Evolutionary conservation across 495 filamentous ascomycete genomes (phyloP).

Genomic region (Annulohypoxylon nitens): DNA sequence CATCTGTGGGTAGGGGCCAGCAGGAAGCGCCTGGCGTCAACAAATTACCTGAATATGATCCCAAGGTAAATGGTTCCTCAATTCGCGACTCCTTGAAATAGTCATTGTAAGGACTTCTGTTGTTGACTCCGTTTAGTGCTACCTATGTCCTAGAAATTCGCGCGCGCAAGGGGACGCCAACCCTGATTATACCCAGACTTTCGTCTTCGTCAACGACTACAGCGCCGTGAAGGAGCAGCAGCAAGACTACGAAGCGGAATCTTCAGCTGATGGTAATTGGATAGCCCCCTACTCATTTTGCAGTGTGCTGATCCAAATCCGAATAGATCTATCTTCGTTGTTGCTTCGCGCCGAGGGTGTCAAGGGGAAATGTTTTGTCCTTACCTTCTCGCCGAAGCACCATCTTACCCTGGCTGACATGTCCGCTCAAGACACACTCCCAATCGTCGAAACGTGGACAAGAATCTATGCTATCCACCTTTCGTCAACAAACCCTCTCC

Average conservation of each 20-base stretch:
- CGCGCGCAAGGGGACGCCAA: constrained; percentile 92
- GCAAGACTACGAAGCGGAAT: constrained; percentile 60
- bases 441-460: constrained; percentile 87
- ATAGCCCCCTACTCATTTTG: not conserved
- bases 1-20: constrained; percentile 73
- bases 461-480: constrained; percentile 87
- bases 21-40: constrained; percentile 86
- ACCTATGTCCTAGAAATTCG: constrained; percentile 94
- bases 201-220: constrained; percentile 98
- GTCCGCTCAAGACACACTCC: constrained; percentile 73
- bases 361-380: constrained; percentile 96
- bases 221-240: constrained; percentile 97
- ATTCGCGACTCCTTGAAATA: not conserved
- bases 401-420: constrained; percentile 94
- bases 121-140: constrained; percentile 69
- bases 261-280: constrained; percentile 50
- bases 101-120: not conserved
- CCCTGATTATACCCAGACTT: constrained; percentile 86
- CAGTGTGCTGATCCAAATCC: constrained; percentile 26
- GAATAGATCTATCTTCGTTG: constrained; percentile 74
- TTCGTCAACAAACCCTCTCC: constrained; percentile 76
- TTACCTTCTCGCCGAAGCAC: constrained; percentile 91
- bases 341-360: constrained; percentile 88
- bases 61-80: constrained; percentile 62
- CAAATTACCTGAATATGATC: constrained; percentile 83